Evolutionary conservation across 176 grass and related monocot species (phyloP).

Genomic region (Pontederia paniculata): DNA sequence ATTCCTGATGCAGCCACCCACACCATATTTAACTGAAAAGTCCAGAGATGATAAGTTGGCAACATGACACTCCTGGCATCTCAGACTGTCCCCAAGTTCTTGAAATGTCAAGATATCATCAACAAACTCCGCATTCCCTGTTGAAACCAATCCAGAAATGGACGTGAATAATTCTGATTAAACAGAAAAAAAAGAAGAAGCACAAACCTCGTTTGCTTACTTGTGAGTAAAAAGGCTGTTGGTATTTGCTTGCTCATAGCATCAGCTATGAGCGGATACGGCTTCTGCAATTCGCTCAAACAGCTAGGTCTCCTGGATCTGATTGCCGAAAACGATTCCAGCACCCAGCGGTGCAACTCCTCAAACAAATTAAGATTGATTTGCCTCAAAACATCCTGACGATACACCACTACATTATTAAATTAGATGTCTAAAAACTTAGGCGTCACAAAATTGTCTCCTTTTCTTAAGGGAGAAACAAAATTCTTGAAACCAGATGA

Average conservation of each 20-base stretch:
- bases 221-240: constrained; percentile 52
- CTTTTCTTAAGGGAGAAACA: no score
- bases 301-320: constrained; percentile 13
- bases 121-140: constrained; percentile 83
- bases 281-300: constrained; percentile 39
- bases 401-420: no score
- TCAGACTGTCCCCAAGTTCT: constrained; percentile 50
- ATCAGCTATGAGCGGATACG: constrained; percentile 54
- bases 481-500: no score
- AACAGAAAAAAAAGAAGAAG: not conserved
- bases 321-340: constrained; percentile 41
- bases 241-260: constrained; percentile 63
- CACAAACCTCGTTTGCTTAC: constrained; percentile 20
- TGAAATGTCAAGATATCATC: constrained; percentile 65
- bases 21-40: constrained; percentile 48
- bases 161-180: not conserved
- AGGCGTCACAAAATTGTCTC: no score
- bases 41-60: constrained; percentile 51
- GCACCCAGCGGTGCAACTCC: constrained; percentile 63
- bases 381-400: constrained; percentile 54
- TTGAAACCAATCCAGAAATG: constrained; percentile 14
- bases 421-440: no score
- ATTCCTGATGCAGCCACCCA: constrained; percentile 56
- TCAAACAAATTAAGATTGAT: constrained; percentile 73
- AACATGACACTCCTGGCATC: constrained; percentile 50